Conservation (phyloP, 169 alveolate species). For the Fabrea salina region DNA sequence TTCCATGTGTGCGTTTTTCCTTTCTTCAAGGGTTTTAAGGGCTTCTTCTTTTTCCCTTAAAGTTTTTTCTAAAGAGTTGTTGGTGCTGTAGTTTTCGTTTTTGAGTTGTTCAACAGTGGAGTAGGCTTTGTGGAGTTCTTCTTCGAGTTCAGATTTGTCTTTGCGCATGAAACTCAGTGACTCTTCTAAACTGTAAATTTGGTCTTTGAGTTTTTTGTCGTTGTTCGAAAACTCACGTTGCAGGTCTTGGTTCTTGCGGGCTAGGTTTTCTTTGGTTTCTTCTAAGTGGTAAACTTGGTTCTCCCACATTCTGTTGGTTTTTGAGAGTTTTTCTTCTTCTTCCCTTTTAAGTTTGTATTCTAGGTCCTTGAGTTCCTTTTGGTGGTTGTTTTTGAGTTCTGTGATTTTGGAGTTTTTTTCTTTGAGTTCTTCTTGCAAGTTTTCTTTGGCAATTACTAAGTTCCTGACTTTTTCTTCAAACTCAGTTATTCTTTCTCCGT, state of each 20-base stretch:
- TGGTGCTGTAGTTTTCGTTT: background rate
- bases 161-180: background rate
- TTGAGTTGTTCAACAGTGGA: background rate
- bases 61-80: background rate
- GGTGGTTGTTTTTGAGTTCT: background rate
- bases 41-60: background rate
- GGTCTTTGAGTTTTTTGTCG: background rate
- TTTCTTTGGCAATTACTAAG: background rate
- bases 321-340: background rate
- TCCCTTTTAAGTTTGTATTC: background rate
- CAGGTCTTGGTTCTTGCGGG: background rate
- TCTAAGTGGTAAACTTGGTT: background rate
- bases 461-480: constrained; percentile 4
- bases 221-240: background rate
- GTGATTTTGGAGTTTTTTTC: background rate
- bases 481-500: background rate
- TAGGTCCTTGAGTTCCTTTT: background rate
- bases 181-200: background rate
- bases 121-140: background rate
- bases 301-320: background rate
- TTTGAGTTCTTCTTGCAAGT: background rate
- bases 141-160: background rate
- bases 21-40: background rate
- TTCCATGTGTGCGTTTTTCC: constrained; percentile 6
- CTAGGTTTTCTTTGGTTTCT: constrained; percentile 13